Evolutionary conservation across 306 rosid genomes (phyloP).

Genomic region (Dryas octopetala): DNA sequence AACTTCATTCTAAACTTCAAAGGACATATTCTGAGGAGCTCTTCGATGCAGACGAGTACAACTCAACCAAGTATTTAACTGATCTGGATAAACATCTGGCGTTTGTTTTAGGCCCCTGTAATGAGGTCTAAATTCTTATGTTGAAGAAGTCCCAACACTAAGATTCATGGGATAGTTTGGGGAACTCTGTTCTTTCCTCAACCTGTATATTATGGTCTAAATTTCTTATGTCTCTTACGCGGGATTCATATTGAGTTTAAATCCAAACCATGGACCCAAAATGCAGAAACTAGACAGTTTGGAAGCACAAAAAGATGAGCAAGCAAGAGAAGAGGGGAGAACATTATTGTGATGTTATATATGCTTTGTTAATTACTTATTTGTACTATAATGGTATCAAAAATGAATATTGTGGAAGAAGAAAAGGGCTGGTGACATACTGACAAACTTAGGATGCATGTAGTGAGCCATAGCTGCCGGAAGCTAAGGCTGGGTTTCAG

Average conservation of each 20-base stretch:
- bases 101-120: slow-evolving; percentile 43
- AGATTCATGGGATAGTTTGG: no score
- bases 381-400: background rate
- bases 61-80: slow-evolving; percentile 64
- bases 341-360: background rate
- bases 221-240: background rate
- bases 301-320: background rate
- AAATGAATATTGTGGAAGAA: background rate
- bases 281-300: background rate
- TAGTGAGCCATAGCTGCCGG: background rate
- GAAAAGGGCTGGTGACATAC: background rate
- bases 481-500: background rate
- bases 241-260: background rate
- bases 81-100: slow-evolving; percentile 55
- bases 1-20: slow-evolving; percentile 47
- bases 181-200: no score
- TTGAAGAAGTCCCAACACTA: background rate
- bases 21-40: slow-evolving; percentile 83
- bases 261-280: background rate
- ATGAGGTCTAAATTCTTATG: slow-evolving; percentile 18
- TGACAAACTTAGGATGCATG: background rate
- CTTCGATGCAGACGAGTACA: slow-evolving; percentile 78
- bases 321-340: background rate
- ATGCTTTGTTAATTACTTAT: background rate
- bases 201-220: no score